phyloP scores from a whole-genome alignment of 2,329 filamentous ascomycete genomes.

The Lojkania enalia region DNA sequence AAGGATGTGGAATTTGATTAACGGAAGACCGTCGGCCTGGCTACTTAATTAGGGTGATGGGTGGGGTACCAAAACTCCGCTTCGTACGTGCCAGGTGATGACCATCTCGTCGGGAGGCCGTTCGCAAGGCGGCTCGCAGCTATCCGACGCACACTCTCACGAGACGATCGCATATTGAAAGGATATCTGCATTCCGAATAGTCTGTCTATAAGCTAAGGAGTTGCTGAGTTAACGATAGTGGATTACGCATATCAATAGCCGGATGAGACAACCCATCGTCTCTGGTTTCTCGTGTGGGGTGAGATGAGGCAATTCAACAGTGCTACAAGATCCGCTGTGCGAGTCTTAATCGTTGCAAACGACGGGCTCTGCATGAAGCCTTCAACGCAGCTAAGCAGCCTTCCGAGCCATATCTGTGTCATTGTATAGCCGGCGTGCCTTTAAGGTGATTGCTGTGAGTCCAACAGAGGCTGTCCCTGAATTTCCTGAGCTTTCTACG shows the following conservation, averaged over 20 bases:
- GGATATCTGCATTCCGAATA: slow-evolving; percentile 5
- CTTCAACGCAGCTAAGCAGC: slow-evolving; percentile 19
- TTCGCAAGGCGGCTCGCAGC: neutral
- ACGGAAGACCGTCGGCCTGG: no score
- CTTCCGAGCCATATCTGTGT: slow-evolving; percentile 12
- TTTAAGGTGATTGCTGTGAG: slow-evolving; percentile 1
- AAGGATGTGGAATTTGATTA: neutral
- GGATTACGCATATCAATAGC: slow-evolving; percentile 7
- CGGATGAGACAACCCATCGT: slow-evolving; percentile 14
- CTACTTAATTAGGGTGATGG: neutral
- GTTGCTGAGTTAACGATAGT: slow-evolving; percentile 10
- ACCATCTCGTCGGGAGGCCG: neutral
- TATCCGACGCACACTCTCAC: slow-evolving; percentile 10
- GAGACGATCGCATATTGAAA: slow-evolving; percentile 7
- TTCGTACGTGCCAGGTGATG: neutral
- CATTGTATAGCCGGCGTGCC: slow-evolving; percentile 5
- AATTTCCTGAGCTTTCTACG: slow-evolving; percentile 8
- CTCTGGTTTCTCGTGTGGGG: slow-evolving; percentile 24
- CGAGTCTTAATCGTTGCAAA: slow-evolving; percentile 29
- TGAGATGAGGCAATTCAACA: slow-evolving; percentile 29
- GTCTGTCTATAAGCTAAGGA: slow-evolving; percentile 1
- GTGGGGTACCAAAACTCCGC: neutral
- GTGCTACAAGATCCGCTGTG: slow-evolving; percentile 36
- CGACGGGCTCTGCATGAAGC: slow-evolving; percentile 18
- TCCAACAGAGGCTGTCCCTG: slow-evolving; percentile 7